These are phyloP conservation scores for Aspergillus leporis DNA, from an alignment of 495 filamentous ascomycete species.

Conservation along the genomic window DNA sequence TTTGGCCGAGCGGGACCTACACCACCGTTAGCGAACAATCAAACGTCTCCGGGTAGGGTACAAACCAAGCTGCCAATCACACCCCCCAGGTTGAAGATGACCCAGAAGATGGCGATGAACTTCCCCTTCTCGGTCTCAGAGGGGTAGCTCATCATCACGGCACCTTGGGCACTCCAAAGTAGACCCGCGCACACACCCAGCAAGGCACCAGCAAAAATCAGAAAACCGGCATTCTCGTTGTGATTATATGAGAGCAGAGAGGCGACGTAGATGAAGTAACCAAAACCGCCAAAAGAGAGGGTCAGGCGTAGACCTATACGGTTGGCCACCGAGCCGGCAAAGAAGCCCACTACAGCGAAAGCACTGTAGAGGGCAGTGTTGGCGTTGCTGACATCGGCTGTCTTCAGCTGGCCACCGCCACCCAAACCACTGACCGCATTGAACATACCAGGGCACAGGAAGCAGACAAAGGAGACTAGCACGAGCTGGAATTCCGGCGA, in stretches of 20 bases:
- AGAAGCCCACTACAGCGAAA: conserved; percentile 84
- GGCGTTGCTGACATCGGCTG: conserved; percentile 65
- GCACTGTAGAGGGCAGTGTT: conserved; percentile 75
- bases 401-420: conserved; percentile 65
- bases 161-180: conserved; percentile 89
- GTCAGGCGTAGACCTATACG: conserved; percentile 73
- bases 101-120: conserved; percentile 90
- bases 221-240: conserved; percentile 59
- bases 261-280: conserved; percentile 82
- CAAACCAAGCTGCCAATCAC: conserved; percentile 82
- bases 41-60: neutral
- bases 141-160: conserved; percentile 95
- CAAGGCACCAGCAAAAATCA: conserved; percentile 59
- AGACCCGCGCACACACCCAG: conserved; percentile 78
- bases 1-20: conserved; percentile 76
- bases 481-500: conserved; percentile 73
- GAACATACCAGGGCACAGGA: conserved; percentile 86
- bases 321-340: conserved; percentile 78
- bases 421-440: conserved; percentile 78
- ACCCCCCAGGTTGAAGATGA: conserved; percentile 90
- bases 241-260: conserved; percentile 82
- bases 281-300: conserved; percentile 77
- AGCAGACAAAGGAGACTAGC: conserved; percentile 81
- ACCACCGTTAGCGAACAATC: neutral
- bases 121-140: conserved; percentile 80